phyloP scores from a whole-genome alignment of 2,329 filamentous ascomycete species.

The Fusarium pininemorale region DNA sequence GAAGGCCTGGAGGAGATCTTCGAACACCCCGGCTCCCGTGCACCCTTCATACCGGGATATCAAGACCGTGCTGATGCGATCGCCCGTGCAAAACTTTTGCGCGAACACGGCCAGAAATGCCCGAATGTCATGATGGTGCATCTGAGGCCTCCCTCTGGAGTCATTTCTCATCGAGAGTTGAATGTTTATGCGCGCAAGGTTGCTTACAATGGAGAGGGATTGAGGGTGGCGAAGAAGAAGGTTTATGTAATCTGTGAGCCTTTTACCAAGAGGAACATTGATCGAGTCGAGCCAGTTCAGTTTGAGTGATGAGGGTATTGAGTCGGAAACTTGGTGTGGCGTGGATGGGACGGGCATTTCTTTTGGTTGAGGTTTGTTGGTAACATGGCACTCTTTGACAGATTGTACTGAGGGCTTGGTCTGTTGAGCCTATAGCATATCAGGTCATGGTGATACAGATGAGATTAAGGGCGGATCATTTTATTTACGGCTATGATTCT shows the following conservation, averaged over 20 bases:
- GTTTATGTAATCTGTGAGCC: background rate
- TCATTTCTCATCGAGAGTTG: background rate
- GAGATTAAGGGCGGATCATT: background rate
- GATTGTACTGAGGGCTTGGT: background rate
- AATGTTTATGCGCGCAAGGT: background rate
- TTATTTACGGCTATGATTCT: background rate
- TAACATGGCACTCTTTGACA: background rate
- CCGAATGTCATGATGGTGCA: background rate
- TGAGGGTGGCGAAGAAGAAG: background rate
- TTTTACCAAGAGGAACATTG: background rate
- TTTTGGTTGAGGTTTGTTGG: background rate
- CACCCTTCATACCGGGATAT: background rate
- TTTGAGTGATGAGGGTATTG: background rate
- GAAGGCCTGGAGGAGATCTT: background rate
- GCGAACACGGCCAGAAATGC: background rate
- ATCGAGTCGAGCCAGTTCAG: background rate
- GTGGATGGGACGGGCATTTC: background rate
- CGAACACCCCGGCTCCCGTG: background rate
- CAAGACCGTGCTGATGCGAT: background rate
- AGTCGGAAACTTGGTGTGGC: accelerated
- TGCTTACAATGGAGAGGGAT: background rate
- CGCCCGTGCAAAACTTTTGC: background rate
- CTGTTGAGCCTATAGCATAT: background rate
- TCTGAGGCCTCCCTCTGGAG: background rate
- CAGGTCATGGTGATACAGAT: background rate